Base-by-base conservation (phyloP, 306 rosid genomes). In the Comarum palustre region DNA sequence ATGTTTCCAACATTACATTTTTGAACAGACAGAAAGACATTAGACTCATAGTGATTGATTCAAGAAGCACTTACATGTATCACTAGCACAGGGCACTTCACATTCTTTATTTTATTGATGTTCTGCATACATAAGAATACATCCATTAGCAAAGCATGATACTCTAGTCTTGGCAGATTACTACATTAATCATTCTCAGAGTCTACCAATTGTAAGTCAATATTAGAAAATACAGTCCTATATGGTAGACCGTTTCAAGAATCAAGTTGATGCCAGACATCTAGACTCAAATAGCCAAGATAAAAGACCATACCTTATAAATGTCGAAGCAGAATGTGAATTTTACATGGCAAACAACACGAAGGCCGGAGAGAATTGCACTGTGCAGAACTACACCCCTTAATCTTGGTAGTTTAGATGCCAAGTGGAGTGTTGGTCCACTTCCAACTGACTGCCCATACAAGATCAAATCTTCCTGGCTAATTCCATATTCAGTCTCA, bases 391-490 rank as follows among this genome's bases (percentile, higher is more conserved):
- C 99, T 20, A 95, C 88, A 5, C 99, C 99, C 76, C 96, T 84
- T 74, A 95, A 84, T 80, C 99, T 83, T 1, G 99, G 97, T 85
- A 95, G 78, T 54, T 92, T 95, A 66, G 99, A 77, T 17, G 99
- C 99, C 92, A 95, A 87, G 75, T 95, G 99, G 75, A 92, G 78
- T 25, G 99, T 95, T 16, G 99, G 97, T 55, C 97, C 99, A 66
- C 97, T 95, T 77, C 99, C 99, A 71, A 95, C 96, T 8, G 99
- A 95, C 75, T 92, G 99, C 50, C 99, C 99, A 39, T 95, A 95
- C 81, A 92, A 87, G 85, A 95, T 90, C 29, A 95, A 69, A 36
- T 95, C 96, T 86, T 95, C 99, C 67, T 95, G 99, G 87, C 97
- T 82, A 57, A 92, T 92, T 75, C 99, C 99, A 69, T 92, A 95